These are phyloP conservation scores for Westerdykella aurantiaca DNA, from an alignment of 2,329 filamentous ascomycete genomes.

Conservation along the genomic window DNA sequence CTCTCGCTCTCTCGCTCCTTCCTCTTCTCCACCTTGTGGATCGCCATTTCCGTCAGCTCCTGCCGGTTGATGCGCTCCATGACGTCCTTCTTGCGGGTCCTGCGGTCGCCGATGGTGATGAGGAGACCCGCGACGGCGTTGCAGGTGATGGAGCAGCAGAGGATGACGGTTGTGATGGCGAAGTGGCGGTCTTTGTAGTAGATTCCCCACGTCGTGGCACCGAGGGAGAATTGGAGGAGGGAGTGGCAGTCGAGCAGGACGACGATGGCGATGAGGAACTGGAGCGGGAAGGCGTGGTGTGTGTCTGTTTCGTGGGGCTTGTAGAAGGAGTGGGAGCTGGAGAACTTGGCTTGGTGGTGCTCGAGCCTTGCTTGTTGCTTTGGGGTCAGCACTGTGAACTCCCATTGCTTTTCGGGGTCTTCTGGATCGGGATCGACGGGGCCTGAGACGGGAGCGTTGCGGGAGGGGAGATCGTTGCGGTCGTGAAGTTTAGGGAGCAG, in stretches of 20 bases:
- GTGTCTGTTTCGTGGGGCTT: constrained; percentile 82
- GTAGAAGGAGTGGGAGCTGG: constrained; percentile 82
- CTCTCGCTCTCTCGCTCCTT: constrained; percentile 35
- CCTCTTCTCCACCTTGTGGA: constrained; percentile 51
- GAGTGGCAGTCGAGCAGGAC: constrained; percentile 74
- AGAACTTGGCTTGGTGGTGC: constrained; percentile 74
- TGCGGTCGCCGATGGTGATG: constrained; percentile 69
- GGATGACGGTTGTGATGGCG: constrained; percentile 73
- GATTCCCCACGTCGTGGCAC: constrained; percentile 73
- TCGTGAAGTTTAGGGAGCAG: constrained; percentile 58
- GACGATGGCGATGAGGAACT: constrained; percentile 70
- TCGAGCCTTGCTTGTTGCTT: constrained; percentile 64
- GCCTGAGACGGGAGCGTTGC: constrained; percentile 41
- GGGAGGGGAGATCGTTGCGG: constrained; percentile 60
- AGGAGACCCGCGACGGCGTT: constrained; percentile 72
- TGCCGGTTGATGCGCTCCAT: constrained; percentile 71
- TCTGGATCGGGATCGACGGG: constrained; percentile 33
- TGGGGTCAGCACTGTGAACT: constrained; percentile 57
- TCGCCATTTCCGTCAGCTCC: constrained; percentile 63
- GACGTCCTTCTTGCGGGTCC: constrained; percentile 80
- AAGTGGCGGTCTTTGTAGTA: constrained; percentile 62
- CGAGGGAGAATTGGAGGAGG: constrained; percentile 72
- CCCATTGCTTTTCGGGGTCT: constrained; percentile 34
- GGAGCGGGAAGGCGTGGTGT: constrained; percentile 71
- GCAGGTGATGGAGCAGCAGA: constrained; percentile 69